A percentile compares a stretch with the other conserved stretches of the same genome.
These are phyloP conservation scores for Neonectria coccinea DNA, from an alignment of 2,329 filamentous ascomycete genomes.

Conservation along the genomic window DNA sequence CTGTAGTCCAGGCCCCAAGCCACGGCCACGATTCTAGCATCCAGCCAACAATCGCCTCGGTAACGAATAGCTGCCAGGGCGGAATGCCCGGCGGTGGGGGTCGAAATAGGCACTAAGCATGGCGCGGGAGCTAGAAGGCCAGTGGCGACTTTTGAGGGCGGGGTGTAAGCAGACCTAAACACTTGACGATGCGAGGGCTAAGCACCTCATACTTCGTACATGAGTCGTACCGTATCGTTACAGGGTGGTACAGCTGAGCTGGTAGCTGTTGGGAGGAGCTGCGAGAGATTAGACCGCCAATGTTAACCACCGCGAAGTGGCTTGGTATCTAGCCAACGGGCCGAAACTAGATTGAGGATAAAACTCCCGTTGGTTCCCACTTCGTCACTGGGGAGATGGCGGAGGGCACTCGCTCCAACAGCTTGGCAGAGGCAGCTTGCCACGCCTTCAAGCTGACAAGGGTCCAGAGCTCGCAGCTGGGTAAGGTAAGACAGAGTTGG, in stretches of 20 bases:
- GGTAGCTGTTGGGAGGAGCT: neutral
- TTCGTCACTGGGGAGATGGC: neutral
- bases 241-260: neutral
- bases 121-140: constrained; percentile 15
- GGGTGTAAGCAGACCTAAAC: neutral
- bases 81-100: constrained; percentile 23
- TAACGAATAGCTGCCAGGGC: constrained; percentile 12
- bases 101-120: constrained; percentile 14
- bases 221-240: too few relatives aligned
- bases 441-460: neutral
- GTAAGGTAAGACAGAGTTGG: neutral
- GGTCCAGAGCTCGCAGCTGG: neutral
- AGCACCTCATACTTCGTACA: neutral
- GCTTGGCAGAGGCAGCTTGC: too few relatives aligned
- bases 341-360: neutral
- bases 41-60: neutral
- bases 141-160: constrained; percentile 10
- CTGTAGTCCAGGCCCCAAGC: neutral
- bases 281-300: too few relatives aligned
- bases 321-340: neutral
- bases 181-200: neutral
- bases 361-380: neutral
- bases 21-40: neutral
- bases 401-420: neutral
- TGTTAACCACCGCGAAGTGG: neutral